Percentiles rank a stretch among this genome's conserved stretches.
Evolutionary conservation across 352 stramenopile genomes (phyloP).

Genomic region (Halophytophthora batemanensis): DNA sequence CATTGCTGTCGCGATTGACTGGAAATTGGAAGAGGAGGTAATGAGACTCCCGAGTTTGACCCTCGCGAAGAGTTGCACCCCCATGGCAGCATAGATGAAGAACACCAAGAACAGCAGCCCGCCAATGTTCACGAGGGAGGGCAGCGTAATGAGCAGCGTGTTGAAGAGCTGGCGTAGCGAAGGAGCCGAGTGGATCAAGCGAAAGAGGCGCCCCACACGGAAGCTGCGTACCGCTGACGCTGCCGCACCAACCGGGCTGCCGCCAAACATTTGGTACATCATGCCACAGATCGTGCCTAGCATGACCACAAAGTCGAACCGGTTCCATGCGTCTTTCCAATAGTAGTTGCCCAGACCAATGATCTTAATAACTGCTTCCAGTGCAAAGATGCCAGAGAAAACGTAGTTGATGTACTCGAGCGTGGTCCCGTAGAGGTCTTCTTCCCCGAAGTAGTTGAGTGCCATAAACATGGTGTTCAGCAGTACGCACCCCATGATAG

Average conservation of each 20-base stretch:
- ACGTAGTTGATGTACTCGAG: constrained; percentile 77
- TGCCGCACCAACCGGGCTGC: constrained; percentile 40
- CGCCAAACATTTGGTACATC: constrained; percentile 42
- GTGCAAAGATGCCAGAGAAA: constrained; percentile 81
- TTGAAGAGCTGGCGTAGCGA: constrained; percentile 85
- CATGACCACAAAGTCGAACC: constrained; percentile 79
- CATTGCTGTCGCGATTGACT: constrained; percentile 73
- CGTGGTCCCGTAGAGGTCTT: constrained; percentile 44
- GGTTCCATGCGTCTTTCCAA: constrained; percentile 79
- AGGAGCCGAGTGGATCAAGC: constrained; percentile 70
- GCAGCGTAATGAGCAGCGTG: constrained; percentile 84
- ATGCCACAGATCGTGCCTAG: constrained; percentile 48
- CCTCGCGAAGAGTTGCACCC: constrained; percentile 89
- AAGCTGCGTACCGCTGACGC: constrained; percentile 79
- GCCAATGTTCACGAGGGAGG: constrained; percentile 85
- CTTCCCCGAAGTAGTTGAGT: constrained; percentile 83
- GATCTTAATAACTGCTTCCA: constrained; percentile 86
- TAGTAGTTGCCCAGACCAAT: constrained; percentile 73
- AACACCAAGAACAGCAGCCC: constrained; percentile 87
- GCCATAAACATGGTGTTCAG: constrained; percentile 88
- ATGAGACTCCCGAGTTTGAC: constrained; percentile 66
- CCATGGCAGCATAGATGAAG: constrained; percentile 91
- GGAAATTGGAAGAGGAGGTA: constrained; percentile 84
- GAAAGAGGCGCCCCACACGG: constrained; percentile 71
- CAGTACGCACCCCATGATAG: constrained; percentile 82